These are phyloP conservation scores for Psidium friedrichsthalianum DNA, from an alignment of 345 rosid species.

Conservation along the genomic window DNA sequence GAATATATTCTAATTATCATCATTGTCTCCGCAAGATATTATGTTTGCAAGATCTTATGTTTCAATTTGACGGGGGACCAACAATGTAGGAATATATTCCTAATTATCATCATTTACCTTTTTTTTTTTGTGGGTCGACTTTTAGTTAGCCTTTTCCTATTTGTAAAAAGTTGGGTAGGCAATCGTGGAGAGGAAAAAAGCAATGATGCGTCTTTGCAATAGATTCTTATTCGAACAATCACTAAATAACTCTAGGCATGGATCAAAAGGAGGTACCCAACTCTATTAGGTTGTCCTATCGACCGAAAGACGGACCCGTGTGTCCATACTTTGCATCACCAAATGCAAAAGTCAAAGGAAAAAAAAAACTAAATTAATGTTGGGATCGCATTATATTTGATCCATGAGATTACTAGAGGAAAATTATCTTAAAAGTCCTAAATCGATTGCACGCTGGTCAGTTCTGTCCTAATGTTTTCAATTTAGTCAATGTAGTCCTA, in stretches of 20 bases:
- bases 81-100: neutral
- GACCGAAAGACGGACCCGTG: neutral
- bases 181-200: neutral
- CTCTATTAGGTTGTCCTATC: neutral
- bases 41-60: no score
- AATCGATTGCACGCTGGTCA: neutral
- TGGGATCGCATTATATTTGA: neutral
- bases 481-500: no score
- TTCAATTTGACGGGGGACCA: no score
- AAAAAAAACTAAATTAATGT: neutral
- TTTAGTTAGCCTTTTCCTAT: neutral
- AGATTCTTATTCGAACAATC: neutral
- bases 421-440: neutral
- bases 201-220: neutral
- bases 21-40: no score
- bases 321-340: neutral
- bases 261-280: neutral
- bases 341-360: neutral
- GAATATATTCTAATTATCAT: no score
- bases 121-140: neutral
- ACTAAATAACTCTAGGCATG: neutral
- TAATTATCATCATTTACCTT: neutral
- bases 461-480: neutral
- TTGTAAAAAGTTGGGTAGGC: neutral
- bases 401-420: neutral